phyloP scores from a whole-genome alignment of 1,139 yeast genomes.

The Debaryomyces singareniensis region DNA sequence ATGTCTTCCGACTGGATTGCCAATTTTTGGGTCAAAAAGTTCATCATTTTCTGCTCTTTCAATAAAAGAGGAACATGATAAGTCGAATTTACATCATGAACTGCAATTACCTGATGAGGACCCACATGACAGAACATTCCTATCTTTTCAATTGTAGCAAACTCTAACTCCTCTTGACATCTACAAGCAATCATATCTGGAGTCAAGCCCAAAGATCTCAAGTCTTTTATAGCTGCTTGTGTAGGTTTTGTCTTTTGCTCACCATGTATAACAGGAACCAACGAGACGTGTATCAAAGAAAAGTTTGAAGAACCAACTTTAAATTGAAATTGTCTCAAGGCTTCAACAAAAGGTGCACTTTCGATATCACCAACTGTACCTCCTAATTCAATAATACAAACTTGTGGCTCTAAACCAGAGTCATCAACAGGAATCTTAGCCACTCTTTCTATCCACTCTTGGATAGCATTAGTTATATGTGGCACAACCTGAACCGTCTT shows the following conservation, averaged over 20 bases:
- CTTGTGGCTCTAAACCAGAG: slow-evolving; percentile 81
- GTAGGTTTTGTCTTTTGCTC: slow-evolving; percentile 99
- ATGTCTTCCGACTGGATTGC: slow-evolving; percentile 47
- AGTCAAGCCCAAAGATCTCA: slow-evolving; percentile 87
- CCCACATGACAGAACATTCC: slow-evolving; percentile 99
- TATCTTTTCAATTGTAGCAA: slow-evolving; percentile 83
- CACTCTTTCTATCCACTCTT: slow-evolving; percentile 97
- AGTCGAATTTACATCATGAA: slow-evolving; percentile 94
- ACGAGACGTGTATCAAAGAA: slow-evolving; percentile 92
- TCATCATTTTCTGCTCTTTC: slow-evolving; percentile 80
- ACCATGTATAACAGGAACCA: slow-evolving; percentile 96
- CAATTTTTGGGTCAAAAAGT: slow-evolving; percentile 66
- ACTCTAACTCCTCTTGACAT: slow-evolving; percentile 78
- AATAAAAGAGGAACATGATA: slow-evolving; percentile 93
- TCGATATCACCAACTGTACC: slow-evolving; percentile 99
- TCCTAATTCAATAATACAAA: slow-evolving; percentile 94
- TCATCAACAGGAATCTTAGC: slow-evolving; percentile 90
- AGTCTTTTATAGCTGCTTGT: slow-evolving; percentile 96
- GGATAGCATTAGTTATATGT: slow-evolving; percentile 93
- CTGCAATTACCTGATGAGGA: slow-evolving; percentile 93
- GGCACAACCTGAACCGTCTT: slow-evolving; percentile 99
- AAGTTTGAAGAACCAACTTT: slow-evolving; percentile 92
- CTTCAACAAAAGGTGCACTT: slow-evolving; percentile 98
- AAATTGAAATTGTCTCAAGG: slow-evolving; percentile 96
- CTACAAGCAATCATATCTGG: slow-evolving; percentile 99